These are phyloP conservation scores for Apodospora peruviana DNA, from an alignment of 495 filamentous ascomycete genomes.

Conservation along the genomic window DNA sequence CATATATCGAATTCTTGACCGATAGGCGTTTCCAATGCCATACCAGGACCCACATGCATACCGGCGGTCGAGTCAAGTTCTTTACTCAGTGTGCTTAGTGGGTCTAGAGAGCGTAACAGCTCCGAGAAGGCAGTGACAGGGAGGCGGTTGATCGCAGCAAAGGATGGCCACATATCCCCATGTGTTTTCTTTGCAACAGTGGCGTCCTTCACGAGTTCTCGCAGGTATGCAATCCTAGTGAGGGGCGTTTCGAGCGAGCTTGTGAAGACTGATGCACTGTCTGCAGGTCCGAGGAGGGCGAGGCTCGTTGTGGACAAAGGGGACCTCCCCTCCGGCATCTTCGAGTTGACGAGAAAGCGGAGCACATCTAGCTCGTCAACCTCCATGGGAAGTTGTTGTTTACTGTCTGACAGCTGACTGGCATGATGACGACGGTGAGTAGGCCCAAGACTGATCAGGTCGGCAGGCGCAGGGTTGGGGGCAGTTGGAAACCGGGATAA, in stretches of 20 bases:
- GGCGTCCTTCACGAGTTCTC: neutral
- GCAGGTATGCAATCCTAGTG: neutral
- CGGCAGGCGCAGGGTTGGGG: too few relatives aligned
- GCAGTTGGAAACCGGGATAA: too few relatives aligned
- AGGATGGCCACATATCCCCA: neutral
- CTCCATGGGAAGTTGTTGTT: too few relatives aligned
- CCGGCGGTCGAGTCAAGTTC: slow-evolving; percentile 21
- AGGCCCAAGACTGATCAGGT: too few relatives aligned
- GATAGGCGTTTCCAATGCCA: slow-evolving; percentile 20
- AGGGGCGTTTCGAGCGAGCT: neutral
- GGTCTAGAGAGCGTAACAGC: slow-evolving; percentile 31
- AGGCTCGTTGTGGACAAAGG: too few relatives aligned
- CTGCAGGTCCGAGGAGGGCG: too few relatives aligned
- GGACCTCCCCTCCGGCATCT: too few relatives aligned
- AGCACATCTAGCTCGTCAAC: too few relatives aligned
- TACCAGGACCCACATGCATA: slow-evolving; percentile 16
- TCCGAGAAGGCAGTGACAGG: slow-evolving; percentile 32
- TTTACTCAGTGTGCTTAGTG: slow-evolving; percentile 13
- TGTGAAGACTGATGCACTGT: too few relatives aligned
- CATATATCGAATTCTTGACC: slow-evolving; percentile 22
- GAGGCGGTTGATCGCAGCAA: slow-evolving; percentile 5
- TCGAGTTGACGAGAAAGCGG: too few relatives aligned
- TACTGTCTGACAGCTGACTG: too few relatives aligned
- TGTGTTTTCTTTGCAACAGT: neutral
- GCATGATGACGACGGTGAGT: too few relatives aligned